Percentiles rank a stretch among this genome's conserved stretches.
Evolutionary conservation across 768 basidiomycete genomes (phyloP).

Genomic region (Russula vinacea): DNA sequence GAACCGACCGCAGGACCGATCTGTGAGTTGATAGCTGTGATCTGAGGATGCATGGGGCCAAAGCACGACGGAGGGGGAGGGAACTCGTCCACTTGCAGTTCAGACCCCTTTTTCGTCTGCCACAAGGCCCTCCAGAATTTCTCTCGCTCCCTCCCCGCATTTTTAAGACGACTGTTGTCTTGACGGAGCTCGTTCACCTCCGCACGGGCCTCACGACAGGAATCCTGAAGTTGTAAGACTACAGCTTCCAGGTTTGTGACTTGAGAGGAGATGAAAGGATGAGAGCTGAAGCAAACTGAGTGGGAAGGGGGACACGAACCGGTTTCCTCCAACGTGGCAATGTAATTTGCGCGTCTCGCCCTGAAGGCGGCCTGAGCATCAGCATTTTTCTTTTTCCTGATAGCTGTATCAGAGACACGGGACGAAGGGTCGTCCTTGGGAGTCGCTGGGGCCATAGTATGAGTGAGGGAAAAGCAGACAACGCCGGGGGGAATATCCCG

Average conservation of each 20-base stretch:
- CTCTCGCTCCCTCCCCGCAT: constrained; percentile 68
- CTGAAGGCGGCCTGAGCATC: constrained; percentile 86
- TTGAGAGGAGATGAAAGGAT: constrained; percentile 33
- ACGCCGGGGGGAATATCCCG: constrained; percentile 30
- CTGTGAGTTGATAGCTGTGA: constrained; percentile 33
- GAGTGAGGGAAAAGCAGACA: constrained; percentile 29
- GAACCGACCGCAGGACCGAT: constrained; percentile 35
- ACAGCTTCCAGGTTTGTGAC: constrained; percentile 85
- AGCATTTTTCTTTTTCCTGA: constrained; percentile 86
- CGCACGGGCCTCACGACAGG: constrained; percentile 62
- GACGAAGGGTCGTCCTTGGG: constrained; percentile 39
- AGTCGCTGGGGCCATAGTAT: constrained; percentile 36
- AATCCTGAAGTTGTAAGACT: constrained; percentile 78
- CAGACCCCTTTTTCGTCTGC: constrained; percentile 53
- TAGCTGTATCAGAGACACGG: constrained; percentile 61
- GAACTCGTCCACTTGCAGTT: constrained; percentile 29
- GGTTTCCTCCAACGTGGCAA: constrained; percentile 83
- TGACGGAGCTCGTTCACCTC: constrained; percentile 62
- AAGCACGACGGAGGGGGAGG: constrained; percentile 30
- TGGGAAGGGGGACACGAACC: constrained; percentile 35
- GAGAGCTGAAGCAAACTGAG: constrained; percentile 22
- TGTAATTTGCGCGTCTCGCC: constrained; percentile 79
- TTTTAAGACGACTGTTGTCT: constrained; percentile 61
- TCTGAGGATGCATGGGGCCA: constrained; percentile 31
- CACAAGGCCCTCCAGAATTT: constrained; percentile 68